Conservation (phyloP, 2,329 filamentous ascomycete species). For the Domatiomyces globalis region DNA sequence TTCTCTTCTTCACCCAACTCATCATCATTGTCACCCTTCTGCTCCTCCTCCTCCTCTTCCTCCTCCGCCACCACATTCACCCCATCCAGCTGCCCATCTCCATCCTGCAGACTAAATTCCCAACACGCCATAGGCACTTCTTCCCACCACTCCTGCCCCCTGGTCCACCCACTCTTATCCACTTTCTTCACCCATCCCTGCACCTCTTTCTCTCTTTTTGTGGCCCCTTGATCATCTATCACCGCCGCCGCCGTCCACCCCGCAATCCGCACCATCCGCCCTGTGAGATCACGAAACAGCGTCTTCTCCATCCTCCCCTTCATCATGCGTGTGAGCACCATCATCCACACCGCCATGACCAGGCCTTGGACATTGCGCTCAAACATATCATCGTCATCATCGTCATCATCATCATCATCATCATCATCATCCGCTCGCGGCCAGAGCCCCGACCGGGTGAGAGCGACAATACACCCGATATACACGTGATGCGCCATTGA, state of each 20-base stretch:
- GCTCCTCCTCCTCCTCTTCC: neutral
- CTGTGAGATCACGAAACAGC: constrained; percentile 11
- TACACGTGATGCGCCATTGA: constrained; percentile 57
- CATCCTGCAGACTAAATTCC: constrained; percentile 16
- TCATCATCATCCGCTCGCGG: constrained; percentile 19
- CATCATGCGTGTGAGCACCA: constrained; percentile 27
- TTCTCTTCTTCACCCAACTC: constrained; percentile 17
- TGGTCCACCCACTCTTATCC: constrained; percentile 34
- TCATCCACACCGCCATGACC: constrained; percentile 31
- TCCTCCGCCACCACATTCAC: neutral
- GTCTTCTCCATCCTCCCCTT: constrained; percentile 15
- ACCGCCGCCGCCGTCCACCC: constrained; percentile 6
- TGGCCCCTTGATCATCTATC: constrained; percentile 28
- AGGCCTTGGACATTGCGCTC: constrained; percentile 27
- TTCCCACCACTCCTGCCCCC: constrained; percentile 53
- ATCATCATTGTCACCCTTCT: constrained; percentile 1
- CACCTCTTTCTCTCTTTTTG: constrained; percentile 32
- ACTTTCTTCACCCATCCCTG: constrained; percentile 52
- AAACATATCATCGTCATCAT: constrained; percentile 25
- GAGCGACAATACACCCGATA: constrained; percentile 47
- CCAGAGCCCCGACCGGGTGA: constrained; percentile 39
- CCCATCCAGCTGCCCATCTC: constrained; percentile 1
- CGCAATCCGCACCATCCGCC: neutral
- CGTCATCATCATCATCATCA: constrained; percentile 31
- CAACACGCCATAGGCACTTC: constrained; percentile 37